Base-by-base conservation (phyloP, 148 eudicot genomes). In the Nepenthes mirabilis region DNA sequence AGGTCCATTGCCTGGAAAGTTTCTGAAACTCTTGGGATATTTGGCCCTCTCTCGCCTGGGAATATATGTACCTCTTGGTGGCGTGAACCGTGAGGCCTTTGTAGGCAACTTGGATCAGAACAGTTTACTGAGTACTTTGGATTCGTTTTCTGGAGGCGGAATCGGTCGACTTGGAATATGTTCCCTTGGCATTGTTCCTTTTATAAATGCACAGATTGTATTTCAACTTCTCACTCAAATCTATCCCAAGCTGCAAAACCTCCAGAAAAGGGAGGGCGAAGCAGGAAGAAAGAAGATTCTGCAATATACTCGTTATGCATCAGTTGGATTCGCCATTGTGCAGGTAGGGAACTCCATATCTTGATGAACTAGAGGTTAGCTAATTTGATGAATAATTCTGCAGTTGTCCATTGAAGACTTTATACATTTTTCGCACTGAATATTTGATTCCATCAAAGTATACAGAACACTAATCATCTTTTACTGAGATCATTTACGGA, bases 1-100 rank as follows among this genome's bases (percentile, higher is more conserved):
- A 72, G 99, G 99, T 9, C 99, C 99, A n/a, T 76, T 94, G 70
- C 99, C 99, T 0, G 99, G 95, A 53, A 94, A 94, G 64, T 94
- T 94, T 71, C 95, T 94, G 58, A 75, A 80, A 78, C 87, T 94
- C 45, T 79, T 94, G 76, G 99, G 99, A 47, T 83, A 59, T 66
- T 70, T 94, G 70, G 99, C 88, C 40, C 66, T 94, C 47, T 94
- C 99, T 66, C 86, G 99, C 37, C 87, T 94, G 65, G 99, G 99
- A 57, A 84, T 89, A 70, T 94, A 94, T 59, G 73, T 94, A 66
- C 99, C 99, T 61, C 95, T 94, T 68, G 99, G 99, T 63, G 99
- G 99, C 33, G 97, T 94, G 57, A 94, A 94, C 57, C 80, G 97
- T 14, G 99, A 90, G 35, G 97, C 97, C 33, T 94, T 94, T 72